Conservation (phyloP, 331 rosid species). For the Malus hybrid region DNA sequence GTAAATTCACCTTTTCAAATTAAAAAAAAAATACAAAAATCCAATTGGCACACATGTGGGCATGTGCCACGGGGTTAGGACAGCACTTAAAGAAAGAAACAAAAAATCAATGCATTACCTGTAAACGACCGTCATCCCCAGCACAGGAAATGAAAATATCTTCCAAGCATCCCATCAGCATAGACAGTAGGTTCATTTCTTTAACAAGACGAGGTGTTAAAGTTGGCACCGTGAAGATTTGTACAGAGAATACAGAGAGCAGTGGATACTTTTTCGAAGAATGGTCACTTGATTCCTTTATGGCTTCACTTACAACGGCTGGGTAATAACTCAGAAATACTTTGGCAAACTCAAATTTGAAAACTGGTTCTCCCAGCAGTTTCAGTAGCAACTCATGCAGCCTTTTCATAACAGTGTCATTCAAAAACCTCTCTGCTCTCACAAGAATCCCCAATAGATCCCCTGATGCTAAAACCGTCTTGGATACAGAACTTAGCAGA, state of each 20-base stretch:
- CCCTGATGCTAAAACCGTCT: slow-evolving; percentile 37
- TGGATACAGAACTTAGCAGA: slow-evolving; percentile 82
- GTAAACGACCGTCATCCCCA: slow-evolving; percentile 58
- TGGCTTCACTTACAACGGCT: slow-evolving; percentile 50
- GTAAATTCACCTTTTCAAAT: no score
- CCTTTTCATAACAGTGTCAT: slow-evolving; percentile 41
- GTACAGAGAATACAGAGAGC: slow-evolving; percentile 76
- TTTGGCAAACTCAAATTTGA: slow-evolving; percentile 87
- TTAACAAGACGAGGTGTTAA: slow-evolving; percentile 81
- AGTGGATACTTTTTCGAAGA: slow-evolving; percentile 50
- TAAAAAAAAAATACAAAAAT: no score
- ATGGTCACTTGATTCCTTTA: slow-evolving; percentile 37
- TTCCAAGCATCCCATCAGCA: slow-evolving; percentile 70
- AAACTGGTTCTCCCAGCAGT: slow-evolving; percentile 81
- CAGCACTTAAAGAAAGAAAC: neutral
- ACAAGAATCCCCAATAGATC: slow-evolving; percentile 59
- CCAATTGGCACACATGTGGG: no score
- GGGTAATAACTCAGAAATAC: slow-evolving; percentile 85
- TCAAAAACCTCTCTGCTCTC: slow-evolving; percentile 69
- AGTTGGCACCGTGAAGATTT: slow-evolving; percentile 93
- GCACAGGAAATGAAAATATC: slow-evolving; percentile 74
- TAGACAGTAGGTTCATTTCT: slow-evolving; percentile 76
- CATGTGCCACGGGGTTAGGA: no score
- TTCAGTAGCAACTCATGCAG: slow-evolving; percentile 84
- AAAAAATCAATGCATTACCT: slow-evolving; percentile 38